These are phyloP conservation scores for Termitomyces bulborhizus DNA, from an alignment of 768 basidiomycete genomes.

Conservation along the genomic window DNA sequence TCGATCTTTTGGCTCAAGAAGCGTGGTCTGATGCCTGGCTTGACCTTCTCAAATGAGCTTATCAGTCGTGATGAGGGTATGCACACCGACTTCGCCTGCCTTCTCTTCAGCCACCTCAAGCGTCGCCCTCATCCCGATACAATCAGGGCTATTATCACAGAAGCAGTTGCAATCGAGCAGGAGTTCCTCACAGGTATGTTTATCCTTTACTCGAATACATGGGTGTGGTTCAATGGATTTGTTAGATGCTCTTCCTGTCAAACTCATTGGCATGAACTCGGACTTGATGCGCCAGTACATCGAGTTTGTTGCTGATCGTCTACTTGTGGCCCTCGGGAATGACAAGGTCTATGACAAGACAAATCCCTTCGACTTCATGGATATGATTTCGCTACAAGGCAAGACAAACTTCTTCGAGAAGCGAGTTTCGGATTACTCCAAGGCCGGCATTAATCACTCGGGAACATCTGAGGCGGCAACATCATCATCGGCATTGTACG, in stretches of 20 bases:
- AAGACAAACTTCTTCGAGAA: constrained; percentile 99
- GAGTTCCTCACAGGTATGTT: constrained; percentile 72
- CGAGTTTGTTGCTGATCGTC: constrained; percentile 86
- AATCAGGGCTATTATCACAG: constrained; percentile 62
- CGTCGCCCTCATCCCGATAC: constrained; percentile 79
- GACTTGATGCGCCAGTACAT: constrained; percentile 89
- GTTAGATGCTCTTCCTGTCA: constrained; percentile 77
- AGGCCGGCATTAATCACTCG: constrained; percentile 50
- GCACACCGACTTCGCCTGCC: constrained; percentile 94
- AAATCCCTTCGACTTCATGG: constrained; percentile 95
- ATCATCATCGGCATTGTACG: constrained; percentile 12
- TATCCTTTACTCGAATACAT: neutral
- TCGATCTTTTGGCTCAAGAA: constrained; percentile 98
- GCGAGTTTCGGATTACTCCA: constrained; percentile 82
- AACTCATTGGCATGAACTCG: constrained; percentile 89
- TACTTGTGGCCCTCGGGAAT: constrained; percentile 81
- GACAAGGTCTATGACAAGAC: constrained; percentile 68
- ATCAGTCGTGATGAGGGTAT: constrained; percentile 95
- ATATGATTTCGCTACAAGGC: constrained; percentile 91
- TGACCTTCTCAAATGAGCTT: constrained; percentile 95
- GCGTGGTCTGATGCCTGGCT: constrained; percentile 93
- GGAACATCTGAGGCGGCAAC: constrained; percentile 10
- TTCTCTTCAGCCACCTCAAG: constrained; percentile 80
- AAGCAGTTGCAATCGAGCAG: constrained; percentile 85
- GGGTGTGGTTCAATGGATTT: too few relatives aligned